Base-by-base conservation (phyloP, 2,329 filamentous ascomycete species). In the Aspergillus ustus region DNA sequence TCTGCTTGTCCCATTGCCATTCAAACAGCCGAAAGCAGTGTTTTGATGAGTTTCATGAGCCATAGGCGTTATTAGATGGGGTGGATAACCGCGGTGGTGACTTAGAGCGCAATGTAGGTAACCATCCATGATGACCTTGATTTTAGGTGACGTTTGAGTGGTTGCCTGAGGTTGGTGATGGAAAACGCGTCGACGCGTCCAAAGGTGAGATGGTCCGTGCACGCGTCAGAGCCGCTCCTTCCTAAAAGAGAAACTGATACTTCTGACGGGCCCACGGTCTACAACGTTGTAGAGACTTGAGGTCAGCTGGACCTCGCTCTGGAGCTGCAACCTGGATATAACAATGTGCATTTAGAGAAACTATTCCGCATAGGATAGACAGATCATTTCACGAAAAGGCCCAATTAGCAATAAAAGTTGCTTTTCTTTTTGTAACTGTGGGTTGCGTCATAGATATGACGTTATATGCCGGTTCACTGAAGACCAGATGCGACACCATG, bases 1-100 rank as follows among this genome's bases (percentile, higher is more conserved):
- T 67, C 65, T 28, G 51, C 61, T 62, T 61, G 65, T 63, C 66
- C 72, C 73, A 75, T 75, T 65, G 70, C 73, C 72, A 61, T 58
- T 66, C 53, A 52, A 58, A 43, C 43, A 31, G 52, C 52, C 25
- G 53, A 25, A 20, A 20, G 20, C 29, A 34, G 43, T 59, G 50
- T 49, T 19, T 29, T 31, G 22, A n/a, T 25, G 6, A 43, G 11
- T 53, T 52, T 57, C 37, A 45, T 20, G 17, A 64, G 61, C 58
- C 66, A 67, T 66, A 60, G n/a, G 58, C 59, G 37, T 60, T 52
- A 52, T 28, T 22, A n/a, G 37, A n/a, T 62, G 59, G 15, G 28
- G 59, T 51, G 52, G 37, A 46, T 19, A n/a, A 22, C 19, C 8
- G 52, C 40, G 7, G 43, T 9, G 8, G 43, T 9, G 20, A 9